Evolutionary conservation across 768 basidiomycete species (phyloP).

Genomic region (Podaxis sp.): DNA sequence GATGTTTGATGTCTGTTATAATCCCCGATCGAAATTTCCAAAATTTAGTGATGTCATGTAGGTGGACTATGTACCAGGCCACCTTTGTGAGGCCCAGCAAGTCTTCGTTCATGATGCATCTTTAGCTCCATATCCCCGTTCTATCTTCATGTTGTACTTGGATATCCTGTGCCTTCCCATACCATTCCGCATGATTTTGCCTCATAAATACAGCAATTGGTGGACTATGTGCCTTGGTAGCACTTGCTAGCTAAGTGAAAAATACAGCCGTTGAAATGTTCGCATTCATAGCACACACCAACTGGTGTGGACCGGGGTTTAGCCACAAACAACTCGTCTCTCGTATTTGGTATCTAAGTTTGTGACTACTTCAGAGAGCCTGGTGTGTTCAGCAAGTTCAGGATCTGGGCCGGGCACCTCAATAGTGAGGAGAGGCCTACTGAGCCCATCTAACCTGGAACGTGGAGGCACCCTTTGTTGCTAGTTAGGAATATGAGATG

Average conservation of each 20-base stretch:
- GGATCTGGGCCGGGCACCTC: background rate
- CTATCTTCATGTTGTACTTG: background rate
- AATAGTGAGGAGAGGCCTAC: background rate
- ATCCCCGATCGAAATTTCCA: too few species aligned
- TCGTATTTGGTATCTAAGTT: too few species aligned
- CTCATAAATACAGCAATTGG: too few species aligned
- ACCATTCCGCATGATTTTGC: background rate
- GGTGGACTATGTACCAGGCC: slow-evolving; percentile 31
- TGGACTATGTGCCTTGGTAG: too few species aligned
- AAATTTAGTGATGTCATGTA: too few species aligned
- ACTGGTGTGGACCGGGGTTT: too few species aligned
- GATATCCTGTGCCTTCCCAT: background rate
- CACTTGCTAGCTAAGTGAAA: too few species aligned
- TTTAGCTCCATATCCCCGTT: background rate
- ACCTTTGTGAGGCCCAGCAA: slow-evolving; percentile 37
- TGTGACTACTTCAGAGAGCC: too few species aligned
- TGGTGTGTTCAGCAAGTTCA: background rate
- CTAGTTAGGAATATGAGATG: background rate
- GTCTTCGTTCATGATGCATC: slow-evolving; percentile 22
- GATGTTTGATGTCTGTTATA: too few species aligned
- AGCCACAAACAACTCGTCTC: too few species aligned
- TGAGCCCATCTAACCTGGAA: background rate
- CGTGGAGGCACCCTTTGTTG: background rate
- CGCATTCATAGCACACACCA: too few species aligned
- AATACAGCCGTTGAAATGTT: too few species aligned